phyloP scores from a whole-genome alignment of 179 eudicot genomes.

The Carnegiea gigantea region DNA sequence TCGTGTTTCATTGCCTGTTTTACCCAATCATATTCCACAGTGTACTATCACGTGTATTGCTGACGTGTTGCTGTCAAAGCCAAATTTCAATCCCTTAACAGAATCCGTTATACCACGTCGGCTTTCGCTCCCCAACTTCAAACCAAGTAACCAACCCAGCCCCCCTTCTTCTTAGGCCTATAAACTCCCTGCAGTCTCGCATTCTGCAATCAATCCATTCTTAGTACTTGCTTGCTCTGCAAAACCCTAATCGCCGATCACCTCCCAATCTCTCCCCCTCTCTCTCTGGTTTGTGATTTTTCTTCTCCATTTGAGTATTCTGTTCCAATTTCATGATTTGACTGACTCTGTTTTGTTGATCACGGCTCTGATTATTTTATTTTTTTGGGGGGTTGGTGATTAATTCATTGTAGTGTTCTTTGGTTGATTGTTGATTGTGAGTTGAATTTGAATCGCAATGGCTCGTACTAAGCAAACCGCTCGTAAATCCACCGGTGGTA shows the following conservation, averaged over 20 bases:
- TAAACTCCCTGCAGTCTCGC: background rate
- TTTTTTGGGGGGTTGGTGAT: background rate
- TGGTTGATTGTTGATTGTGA: background rate
- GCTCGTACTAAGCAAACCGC: slow-evolving; percentile 14
- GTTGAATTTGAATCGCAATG: slow-evolving; percentile 4
- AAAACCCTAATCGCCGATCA: background rate
- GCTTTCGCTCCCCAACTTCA: slow-evolving; percentile 8
- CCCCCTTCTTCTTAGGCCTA: background rate
- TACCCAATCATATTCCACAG: background rate
- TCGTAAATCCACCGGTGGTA: slow-evolving; percentile 8
- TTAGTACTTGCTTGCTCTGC: background rate
- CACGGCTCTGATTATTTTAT: background rate
- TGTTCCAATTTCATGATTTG: background rate
- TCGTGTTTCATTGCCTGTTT: too few species aligned
- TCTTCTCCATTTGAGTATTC: background rate
- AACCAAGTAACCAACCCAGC: background rate
- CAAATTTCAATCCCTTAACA: background rate
- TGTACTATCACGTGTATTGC: background rate
- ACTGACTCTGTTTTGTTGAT: background rate
- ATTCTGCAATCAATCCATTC: background rate
- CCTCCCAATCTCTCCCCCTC: background rate
- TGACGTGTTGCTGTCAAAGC: background rate
- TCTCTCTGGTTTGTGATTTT: background rate
- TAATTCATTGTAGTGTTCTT: background rate
- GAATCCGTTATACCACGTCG: slow-evolving; percentile 7